Conservation (phyloP, 352 stramenopile genomes). For the Aphanomyces invadans region DNA sequence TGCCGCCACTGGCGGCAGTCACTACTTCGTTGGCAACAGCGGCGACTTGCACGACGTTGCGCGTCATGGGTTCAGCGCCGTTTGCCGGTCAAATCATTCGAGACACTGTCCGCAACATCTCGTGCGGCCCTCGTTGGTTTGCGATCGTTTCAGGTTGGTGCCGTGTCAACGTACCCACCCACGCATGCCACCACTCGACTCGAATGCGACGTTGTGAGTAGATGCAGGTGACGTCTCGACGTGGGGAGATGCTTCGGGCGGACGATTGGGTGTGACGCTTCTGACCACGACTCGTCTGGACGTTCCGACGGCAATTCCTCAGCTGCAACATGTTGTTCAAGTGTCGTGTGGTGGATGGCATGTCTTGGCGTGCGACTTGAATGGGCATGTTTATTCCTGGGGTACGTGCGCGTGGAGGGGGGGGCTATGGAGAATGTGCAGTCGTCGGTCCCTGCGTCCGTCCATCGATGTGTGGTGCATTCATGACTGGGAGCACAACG, state of each 20-base stretch:
- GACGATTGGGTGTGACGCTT: slow-evolving; percentile 46
- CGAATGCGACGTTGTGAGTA: not conserved
- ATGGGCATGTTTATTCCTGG: slow-evolving; percentile 69
- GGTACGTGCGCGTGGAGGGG: too few relatives aligned
- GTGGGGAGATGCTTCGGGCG: slow-evolving; percentile 62
- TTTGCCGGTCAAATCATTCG: not conserved
- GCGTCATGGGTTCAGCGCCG: not conserved
- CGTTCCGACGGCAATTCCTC: slow-evolving; percentile 33
- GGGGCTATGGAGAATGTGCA: too few relatives aligned
- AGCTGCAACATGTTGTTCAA: slow-evolving; percentile 36
- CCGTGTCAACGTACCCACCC: too few relatives aligned
- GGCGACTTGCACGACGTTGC: too few relatives aligned
- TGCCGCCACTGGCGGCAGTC: too few relatives aligned
- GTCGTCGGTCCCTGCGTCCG: too few relatives aligned
- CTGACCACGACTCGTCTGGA: slow-evolving; percentile 36
- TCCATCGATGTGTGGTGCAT: too few relatives aligned
- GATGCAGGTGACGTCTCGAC: slow-evolving; percentile 70
- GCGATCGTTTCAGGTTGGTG: slow-evolving; percentile 23
- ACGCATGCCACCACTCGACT: not conserved
- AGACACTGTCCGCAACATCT: not conserved
- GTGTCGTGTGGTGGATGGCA: slow-evolving; percentile 67
- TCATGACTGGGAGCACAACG: slow-evolving; percentile 48
- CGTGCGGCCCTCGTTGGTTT: slow-evolving; percentile 10
- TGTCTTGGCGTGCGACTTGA: slow-evolving; percentile 53
- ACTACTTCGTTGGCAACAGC: too few relatives aligned